These are phyloP conservation scores for Tuber melanosporum DNA, from an alignment of 495 filamentous ascomycete species.

Conservation along the genomic window DNA sequence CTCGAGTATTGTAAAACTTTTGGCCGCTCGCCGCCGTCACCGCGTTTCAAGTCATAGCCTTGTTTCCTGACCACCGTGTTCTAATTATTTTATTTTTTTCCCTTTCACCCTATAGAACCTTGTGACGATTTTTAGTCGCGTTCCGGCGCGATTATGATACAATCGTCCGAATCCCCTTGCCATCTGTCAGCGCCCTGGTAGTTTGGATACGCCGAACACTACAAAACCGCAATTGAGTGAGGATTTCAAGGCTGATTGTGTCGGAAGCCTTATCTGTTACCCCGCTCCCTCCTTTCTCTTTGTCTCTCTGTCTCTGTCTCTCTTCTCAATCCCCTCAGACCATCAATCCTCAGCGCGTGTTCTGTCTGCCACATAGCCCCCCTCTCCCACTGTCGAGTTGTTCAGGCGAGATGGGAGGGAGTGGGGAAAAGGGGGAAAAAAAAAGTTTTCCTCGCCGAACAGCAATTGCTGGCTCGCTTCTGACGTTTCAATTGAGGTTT, in stretches of 20 bases:
- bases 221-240: slow-evolving; percentile 33
- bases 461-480: slow-evolving; percentile 36
- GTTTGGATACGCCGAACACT: slow-evolving; percentile 33
- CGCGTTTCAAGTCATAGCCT: slow-evolving; percentile 35
- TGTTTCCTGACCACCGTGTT: slow-evolving; percentile 17
- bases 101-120: slow-evolving; percentile 12
- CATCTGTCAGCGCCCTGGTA: slow-evolving; percentile 26
- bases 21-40: slow-evolving; percentile 35
- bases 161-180: slow-evolving; percentile 16
- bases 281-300: slow-evolving; percentile 21
- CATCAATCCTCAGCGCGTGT: slow-evolving; percentile 28
- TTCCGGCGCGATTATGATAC: slow-evolving; percentile 11
- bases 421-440: not conserved
- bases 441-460: slow-evolving; percentile 24
- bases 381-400: slow-evolving; percentile 31
- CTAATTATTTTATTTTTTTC: not conserved
- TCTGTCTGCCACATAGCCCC: slow-evolving; percentile 37
- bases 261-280: slow-evolving; percentile 39
- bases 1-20: not conserved
- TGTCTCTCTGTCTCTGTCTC: slow-evolving; percentile 1
- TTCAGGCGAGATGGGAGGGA: not conserved
- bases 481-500: slow-evolving; percentile 41
- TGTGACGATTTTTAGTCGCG: slow-evolving; percentile 28
- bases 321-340: not conserved
- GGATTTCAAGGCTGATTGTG: slow-evolving; percentile 34